Base-by-base conservation (phyloP, 2,329 filamentous ascomycete genomes). In the Epichloe typhina region DNA sequence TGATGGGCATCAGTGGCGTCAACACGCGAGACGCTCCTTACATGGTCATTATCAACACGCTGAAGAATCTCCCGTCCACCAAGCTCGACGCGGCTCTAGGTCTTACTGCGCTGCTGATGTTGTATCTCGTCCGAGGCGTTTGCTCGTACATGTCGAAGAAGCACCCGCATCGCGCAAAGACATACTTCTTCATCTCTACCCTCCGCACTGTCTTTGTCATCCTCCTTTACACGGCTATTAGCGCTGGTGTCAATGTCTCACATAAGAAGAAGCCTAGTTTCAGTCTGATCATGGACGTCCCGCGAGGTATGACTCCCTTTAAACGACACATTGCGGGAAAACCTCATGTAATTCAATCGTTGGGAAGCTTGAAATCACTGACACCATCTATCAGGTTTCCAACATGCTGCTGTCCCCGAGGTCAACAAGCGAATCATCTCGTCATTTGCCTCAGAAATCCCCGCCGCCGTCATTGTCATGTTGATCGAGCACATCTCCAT, bases 401-500 rank as follows among this genome's bases (percentile, higher is more conserved):
- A 82, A 58, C 72, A 87, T 59, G 83, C 84, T 39, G 79, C 72
- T 31, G 82, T 80, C 0, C 86, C 86, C 0, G 70, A 65, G 0
- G 69, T 90, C 59, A 80, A 82, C 62, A 63, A 61, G 0, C 63
- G 68, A 3, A 76, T 90, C 55, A 76, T 91, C 62, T 71, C 68
- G 1, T 68, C 79, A 3, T 84, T 90, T 56, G 72, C 75, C 2
- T 72, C 72, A 26, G 76, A 93, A 54, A 69, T 90, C 9, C 86
- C 86, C 0, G 83, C 82, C 11, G 79, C 83, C 1, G 79, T 89
- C 52, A 90, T 90, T 55, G 86, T 90, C 45, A 72, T 90, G 50
- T 72, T 89, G 33, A 86, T 89, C 51, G 85, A 90, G 67, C 85
- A 90, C 63, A 88, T 90, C 56, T 83, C 86, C 50, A 89, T 90